Conservation (phyloP, 176 grass and related monocot species). For the Eragrostis nindensis region DNA sequence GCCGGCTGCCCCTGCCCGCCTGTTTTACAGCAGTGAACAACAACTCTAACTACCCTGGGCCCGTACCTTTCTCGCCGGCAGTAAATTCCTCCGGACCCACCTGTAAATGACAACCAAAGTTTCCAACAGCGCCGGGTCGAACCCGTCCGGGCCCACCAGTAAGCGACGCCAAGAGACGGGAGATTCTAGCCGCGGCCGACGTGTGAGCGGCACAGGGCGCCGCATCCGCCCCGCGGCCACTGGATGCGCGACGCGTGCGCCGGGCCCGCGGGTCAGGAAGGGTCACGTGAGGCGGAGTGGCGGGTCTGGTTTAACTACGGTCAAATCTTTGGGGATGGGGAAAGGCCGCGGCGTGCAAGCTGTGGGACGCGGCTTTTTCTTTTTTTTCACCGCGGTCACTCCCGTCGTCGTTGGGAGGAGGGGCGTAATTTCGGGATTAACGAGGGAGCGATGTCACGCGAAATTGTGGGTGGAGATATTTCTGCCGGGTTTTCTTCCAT, state of each 20-base stretch:
- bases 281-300: slow-evolving; percentile 33
- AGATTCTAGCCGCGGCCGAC: slow-evolving; percentile 37
- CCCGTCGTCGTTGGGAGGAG: neutral
- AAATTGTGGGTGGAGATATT: neutral
- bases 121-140: neutral
- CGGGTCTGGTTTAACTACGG: neutral
- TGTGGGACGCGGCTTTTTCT: neutral
- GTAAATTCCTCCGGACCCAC: slow-evolving; percentile 36
- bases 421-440: slow-evolving; percentile 13
- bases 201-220: slow-evolving; percentile 5
- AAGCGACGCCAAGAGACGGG: neutral
- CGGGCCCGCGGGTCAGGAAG: neutral
- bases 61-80: slow-evolving; percentile 12
- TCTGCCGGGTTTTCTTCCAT: neutral
- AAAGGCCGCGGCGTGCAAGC: neutral
- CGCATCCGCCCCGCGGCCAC: neutral
- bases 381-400: neutral
- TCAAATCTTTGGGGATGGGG: slow-evolving; percentile 32
- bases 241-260: neutral
- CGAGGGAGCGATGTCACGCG: neutral
- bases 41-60: slow-evolving; percentile 2
- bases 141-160: neutral
- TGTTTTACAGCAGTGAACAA: slow-evolving; percentile 22
- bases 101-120: neutral
- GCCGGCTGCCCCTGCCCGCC: neutral